Evolutionary conservation across 306 rosid genomes (phyloP).

Genomic region (Prunus kanzakura): DNA sequence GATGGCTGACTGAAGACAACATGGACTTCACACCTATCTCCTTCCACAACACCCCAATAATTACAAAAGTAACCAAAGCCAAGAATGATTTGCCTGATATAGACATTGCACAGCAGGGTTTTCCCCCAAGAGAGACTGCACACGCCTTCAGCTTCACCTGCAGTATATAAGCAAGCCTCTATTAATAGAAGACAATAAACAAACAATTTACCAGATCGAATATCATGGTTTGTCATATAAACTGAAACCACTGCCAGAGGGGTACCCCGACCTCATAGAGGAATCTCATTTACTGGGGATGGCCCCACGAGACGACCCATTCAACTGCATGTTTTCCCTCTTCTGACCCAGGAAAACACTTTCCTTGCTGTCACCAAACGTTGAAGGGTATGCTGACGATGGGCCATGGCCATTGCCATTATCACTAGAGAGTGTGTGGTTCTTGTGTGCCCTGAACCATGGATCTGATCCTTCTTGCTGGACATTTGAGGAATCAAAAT

Average conservation of each 20-base stretch:
- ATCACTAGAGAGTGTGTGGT: slow-evolving; percentile 32
- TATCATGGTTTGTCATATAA: slow-evolving; percentile 8
- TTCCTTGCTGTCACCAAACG: slow-evolving; percentile 30
- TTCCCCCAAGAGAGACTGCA: slow-evolving; percentile 23
- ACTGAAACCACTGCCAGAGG: slow-evolving; percentile 20
- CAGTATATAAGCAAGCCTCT: slow-evolving; percentile 22
- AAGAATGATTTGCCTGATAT: slow-evolving; percentile 87
- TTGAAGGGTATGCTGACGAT: slow-evolving; percentile 36
- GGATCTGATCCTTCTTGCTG: slow-evolving; percentile 33
- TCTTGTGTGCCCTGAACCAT: slow-evolving; percentile 22
- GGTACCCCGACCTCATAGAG: slow-evolving; percentile 23
- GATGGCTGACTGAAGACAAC: slow-evolving; percentile 26
- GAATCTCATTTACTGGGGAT: slow-evolving; percentile 39
- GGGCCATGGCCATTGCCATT: slow-evolving; percentile 30
- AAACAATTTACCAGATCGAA: neutral
- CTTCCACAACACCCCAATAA: slow-evolving; percentile 27
- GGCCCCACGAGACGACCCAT: slow-evolving; percentile 45
- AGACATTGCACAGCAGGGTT: slow-evolving; percentile 36
- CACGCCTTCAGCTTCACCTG: slow-evolving; percentile 46
- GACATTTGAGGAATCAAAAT: slow-evolving; percentile 25
- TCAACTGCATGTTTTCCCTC: slow-evolving; percentile 44
- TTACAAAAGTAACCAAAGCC: slow-evolving; percentile 53
- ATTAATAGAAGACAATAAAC: slow-evolving; percentile 12
- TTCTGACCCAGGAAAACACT: slow-evolving; percentile 40
- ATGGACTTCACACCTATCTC: slow-evolving; percentile 25